Conservation (phyloP, 2,329 filamentous ascomycete genomes). For the Nannizzia gypsea region DNA sequence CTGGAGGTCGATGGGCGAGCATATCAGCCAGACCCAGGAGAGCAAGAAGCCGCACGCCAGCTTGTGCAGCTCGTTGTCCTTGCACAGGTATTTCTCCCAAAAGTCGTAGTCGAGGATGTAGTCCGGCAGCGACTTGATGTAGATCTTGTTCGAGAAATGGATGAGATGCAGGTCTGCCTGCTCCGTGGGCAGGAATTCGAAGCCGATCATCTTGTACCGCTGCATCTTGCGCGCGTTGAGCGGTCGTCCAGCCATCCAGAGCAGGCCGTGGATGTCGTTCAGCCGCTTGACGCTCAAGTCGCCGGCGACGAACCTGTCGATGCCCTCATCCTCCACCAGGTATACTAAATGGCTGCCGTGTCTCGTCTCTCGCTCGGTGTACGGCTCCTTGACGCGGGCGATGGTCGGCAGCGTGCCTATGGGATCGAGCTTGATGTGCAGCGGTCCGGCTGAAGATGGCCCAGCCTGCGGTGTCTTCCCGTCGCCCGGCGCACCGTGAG, state of each 20-base stretch:
- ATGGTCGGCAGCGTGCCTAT: conserved; percentile 10
- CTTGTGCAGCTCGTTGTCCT: conserved; percentile 16
- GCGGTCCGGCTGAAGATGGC: background rate
- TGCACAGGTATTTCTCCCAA: conserved; percentile 18
- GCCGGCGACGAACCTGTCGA: conserved; percentile 7
- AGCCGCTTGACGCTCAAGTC: conserved; percentile 14
- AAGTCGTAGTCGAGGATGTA: conserved; percentile 18
- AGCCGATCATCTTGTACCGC: conserved; percentile 15
- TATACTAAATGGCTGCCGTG: conserved; percentile 5
- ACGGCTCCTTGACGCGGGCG: background rate
- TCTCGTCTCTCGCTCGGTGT: background rate
- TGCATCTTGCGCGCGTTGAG: conserved; percentile 19
- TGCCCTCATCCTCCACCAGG: conserved; percentile 8
- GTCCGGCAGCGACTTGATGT: conserved; percentile 21
- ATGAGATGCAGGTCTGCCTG: conserved; percentile 20
- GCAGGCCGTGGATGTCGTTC: conserved; percentile 16
- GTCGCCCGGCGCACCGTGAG: background rate
- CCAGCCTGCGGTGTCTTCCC: background rate
- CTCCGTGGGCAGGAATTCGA: conserved; percentile 19
- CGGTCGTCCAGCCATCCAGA: conserved; percentile 21
- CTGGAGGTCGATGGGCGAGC: conserved; percentile 29
- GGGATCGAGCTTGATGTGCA: background rate
- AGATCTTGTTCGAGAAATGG: conserved; percentile 15
- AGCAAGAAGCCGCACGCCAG: conserved; percentile 30
- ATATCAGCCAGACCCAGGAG: conserved; percentile 33